phyloP scores from a whole-genome alignment of 805 yeast species.

The Kodamaea laetipori region DNA sequence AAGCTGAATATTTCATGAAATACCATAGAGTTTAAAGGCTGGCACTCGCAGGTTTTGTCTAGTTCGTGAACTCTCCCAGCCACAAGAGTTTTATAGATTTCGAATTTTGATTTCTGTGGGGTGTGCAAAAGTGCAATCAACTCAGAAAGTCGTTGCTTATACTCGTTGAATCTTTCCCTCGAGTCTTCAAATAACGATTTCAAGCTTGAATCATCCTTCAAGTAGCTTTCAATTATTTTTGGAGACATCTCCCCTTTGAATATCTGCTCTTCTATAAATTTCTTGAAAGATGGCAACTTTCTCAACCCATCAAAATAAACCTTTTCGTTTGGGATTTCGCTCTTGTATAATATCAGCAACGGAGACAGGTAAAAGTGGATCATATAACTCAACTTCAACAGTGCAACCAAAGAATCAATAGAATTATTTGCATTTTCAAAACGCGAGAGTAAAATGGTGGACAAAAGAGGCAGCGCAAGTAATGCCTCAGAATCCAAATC shows the following conservation, averaged over 20 bases:
- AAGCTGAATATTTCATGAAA: constrained; percentile 37
- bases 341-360: constrained; percentile 19
- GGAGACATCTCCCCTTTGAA: constrained; percentile 16
- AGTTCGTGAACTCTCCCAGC: constrained; percentile 1
- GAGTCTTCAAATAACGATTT: constrained; percentile 19
- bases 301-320: constrained; percentile 29
- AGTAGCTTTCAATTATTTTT: constrained; percentile 16
- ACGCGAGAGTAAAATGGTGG: constrained; percentile 34
- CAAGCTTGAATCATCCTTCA: constrained; percentile 20
- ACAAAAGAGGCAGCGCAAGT: constrained; percentile 19
- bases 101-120: constrained; percentile 18
- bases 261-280: constrained; percentile 27
- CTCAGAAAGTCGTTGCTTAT: constrained; percentile 29
- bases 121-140: constrained; percentile 26
- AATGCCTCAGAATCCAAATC: constrained; percentile 21
- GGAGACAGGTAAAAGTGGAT: constrained; percentile 44
- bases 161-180: constrained; percentile 23
- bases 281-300: constrained; percentile 40
- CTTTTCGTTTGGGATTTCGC: constrained; percentile 9
- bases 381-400: constrained; percentile 40
- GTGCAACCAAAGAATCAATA: constrained; percentile 40
- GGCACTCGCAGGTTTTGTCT: neutral
- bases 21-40: constrained; percentile 16
- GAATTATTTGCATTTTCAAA: constrained; percentile 44
- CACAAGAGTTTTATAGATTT: constrained; percentile 27